Percentiles rank a stretch among this genome's conserved stretches.
These are phyloP conservation scores for Grammothele lineata DNA, from an alignment of 768 basidiomycete species.

Conservation along the genomic window DNA sequence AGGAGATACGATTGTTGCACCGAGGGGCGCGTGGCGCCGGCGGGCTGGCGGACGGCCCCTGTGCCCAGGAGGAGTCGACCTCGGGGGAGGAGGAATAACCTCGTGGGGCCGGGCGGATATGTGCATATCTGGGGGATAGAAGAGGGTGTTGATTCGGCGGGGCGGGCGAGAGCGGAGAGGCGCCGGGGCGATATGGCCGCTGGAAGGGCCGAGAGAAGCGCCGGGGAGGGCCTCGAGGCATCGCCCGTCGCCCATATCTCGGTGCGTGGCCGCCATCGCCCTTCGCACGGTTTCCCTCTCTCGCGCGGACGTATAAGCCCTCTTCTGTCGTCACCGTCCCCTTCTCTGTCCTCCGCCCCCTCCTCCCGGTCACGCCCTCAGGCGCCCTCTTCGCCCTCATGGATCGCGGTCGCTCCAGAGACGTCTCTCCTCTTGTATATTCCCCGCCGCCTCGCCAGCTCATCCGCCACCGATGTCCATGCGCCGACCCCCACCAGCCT, in stretches of 20 bases:
- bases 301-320: slow-evolving; percentile 15
- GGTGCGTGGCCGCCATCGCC: no score
- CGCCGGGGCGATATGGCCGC: background rate
- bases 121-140: no score
- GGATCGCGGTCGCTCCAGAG: slow-evolving; percentile 25
- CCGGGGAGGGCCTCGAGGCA: slow-evolving; percentile 13
- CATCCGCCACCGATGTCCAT: no score
- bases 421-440: slow-evolving; percentile 23
- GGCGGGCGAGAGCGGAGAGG: background rate
- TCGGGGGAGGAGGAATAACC: no score
- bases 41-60: no score
- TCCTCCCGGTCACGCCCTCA: slow-evolving; percentile 10
- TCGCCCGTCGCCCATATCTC: slow-evolving; percentile 9
- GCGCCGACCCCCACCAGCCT: slow-evolving; percentile 14
- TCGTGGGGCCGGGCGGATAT: no score
- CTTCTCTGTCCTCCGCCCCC: slow-evolving; percentile 13
- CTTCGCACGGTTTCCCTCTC: background rate
- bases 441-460: slow-evolving; percentile 8
- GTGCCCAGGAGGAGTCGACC: no score
- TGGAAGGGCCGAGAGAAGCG: no score
- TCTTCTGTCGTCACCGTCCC: slow-evolving; percentile 13
- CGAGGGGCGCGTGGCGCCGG: no score
- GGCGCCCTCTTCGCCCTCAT: slow-evolving; percentile 16
- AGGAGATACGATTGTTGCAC: no score
- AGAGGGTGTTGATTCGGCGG: no score